Percentiles rank a stretch among this genome's conserved stretches.
These are phyloP conservation scores for Arthonia radiata DNA, from an alignment of 495 filamentous ascomycete genomes.

Conservation along the genomic window DNA sequence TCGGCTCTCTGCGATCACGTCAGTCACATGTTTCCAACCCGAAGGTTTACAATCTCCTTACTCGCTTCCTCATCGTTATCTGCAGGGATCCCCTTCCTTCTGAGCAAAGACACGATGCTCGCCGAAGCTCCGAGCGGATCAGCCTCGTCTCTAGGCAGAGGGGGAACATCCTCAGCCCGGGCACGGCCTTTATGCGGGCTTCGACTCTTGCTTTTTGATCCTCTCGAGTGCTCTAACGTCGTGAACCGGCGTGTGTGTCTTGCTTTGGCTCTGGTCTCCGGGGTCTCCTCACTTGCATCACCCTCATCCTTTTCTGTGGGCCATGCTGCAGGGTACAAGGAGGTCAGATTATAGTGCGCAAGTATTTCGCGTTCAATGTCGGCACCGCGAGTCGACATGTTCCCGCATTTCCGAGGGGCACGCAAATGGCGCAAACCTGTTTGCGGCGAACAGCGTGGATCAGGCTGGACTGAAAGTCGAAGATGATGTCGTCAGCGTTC, in stretches of 20 bases:
- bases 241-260: no score
- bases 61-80: slow-evolving; percentile 62
- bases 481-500: no score
- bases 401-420: no score
- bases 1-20: slow-evolving; percentile 38
- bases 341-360: slow-evolving; percentile 70
- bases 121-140: slow-evolving; percentile 64
- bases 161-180: no score
- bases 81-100: slow-evolving; percentile 48
- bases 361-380: slow-evolving; percentile 51
- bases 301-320: slow-evolving; percentile 53
- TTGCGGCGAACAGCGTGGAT: no score
- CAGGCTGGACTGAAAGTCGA: no score
- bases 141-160: slow-evolving; percentile 67
- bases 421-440: no score
- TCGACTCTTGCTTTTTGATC: no score
- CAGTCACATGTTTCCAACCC: slow-evolving; percentile 1
- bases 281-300: slow-evolving; percentile 31
- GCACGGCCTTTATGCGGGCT: no score
- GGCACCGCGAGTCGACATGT: no score
- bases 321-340: slow-evolving; percentile 63
- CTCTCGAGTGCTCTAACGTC: no score
- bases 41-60: slow-evolving; percentile 19
- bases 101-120: slow-evolving; percentile 62
- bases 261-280: slow-evolving; percentile 10